Conservation (phyloP, 805 yeast species). For the Yueomyces sinensis region DNA sequence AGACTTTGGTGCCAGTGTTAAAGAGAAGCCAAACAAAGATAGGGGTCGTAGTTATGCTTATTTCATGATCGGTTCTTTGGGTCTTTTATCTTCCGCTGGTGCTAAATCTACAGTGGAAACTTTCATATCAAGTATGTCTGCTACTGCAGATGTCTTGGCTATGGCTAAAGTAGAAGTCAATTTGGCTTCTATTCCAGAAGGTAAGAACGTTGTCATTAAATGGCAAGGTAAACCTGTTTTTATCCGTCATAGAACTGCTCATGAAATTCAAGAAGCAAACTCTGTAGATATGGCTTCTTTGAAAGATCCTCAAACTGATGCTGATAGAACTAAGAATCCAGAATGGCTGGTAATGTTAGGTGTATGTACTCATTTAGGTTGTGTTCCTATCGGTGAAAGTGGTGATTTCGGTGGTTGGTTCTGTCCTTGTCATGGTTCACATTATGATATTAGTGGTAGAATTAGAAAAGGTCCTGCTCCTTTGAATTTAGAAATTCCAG, state of each 20-base stretch:
- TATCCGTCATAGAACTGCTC: conserved; percentile 94
- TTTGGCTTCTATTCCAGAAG: conserved; percentile 85
- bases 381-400: conserved; percentile 99
- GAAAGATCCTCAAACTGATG: conserved; percentile 90
- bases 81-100: conserved; percentile 81
- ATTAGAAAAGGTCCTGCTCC: conserved; percentile 99
- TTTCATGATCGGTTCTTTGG: conserved; percentile 96
- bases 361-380: conserved; percentile 99
- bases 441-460: conserved; percentile 99
- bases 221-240: conserved; percentile 99
- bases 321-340: conserved; percentile 90
- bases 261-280: conserved; percentile 92
- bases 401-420: conserved; percentile 99
- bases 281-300: conserved; percentile 57
- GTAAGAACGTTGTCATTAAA: conserved; percentile 95
- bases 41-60: conserved; percentile 78
- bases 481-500: conserved; percentile 91
- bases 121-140: conserved; percentile 86
- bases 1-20: conserved; percentile 71
- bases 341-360: conserved; percentile 99
- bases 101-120: conserved; percentile 94
- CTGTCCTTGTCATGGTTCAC: conserved; percentile 99
- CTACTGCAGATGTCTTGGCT: conserved; percentile 97
- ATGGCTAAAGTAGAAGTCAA: conserved; percentile 99
- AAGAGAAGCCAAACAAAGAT: conserved; percentile 57